Percentiles rank a stretch among this genome's conserved stretches.
phyloP scores from a whole-genome alignment of 306 rosid species.

The Prosopis cineraria region DNA sequence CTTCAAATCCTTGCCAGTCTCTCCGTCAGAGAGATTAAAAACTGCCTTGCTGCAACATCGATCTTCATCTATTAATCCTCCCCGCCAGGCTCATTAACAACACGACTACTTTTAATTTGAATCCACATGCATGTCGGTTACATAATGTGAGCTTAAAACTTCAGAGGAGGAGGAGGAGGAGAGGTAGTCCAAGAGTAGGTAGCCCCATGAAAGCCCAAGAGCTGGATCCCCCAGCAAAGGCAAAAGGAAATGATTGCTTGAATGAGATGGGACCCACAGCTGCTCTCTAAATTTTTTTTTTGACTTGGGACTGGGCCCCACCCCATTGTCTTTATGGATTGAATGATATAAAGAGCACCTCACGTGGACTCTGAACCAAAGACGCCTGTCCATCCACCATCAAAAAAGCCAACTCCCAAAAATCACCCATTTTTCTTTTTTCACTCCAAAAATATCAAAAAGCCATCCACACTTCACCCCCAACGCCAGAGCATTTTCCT shows the following conservation, averaged over 20 bases:
- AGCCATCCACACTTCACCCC: constrained; percentile 13
- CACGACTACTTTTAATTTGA: too few species aligned
- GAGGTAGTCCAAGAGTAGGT: background rate
- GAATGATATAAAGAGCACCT: constrained; percentile 96
- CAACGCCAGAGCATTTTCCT: constrained; percentile 49
- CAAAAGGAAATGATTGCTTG: constrained; percentile 65
- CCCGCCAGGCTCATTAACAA: too few species aligned
- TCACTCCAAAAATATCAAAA: constrained; percentile 1
- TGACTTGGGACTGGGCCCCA: constrained; percentile 81
- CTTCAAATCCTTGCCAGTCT: constrained; percentile 8
- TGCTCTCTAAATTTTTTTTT: constrained; percentile 50
- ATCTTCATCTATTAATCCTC: too few species aligned
- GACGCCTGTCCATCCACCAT: constrained; percentile 87
- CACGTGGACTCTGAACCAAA: constrained; percentile 99
- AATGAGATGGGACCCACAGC: constrained; percentile 63
- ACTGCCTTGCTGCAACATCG: too few species aligned
- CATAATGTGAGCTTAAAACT: too few species aligned
- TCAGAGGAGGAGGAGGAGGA: too few species aligned
- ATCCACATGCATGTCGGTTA: too few species aligned
- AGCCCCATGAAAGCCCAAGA: constrained; percentile 34
- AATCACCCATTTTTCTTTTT: constrained; percentile 20
- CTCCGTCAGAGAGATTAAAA: background rate
- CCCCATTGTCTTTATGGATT: constrained; percentile 82
- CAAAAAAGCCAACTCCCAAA: constrained; percentile 44
- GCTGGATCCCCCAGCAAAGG: constrained; percentile 44